Base-by-base conservation (phyloP, 2,329 filamentous ascomycete species). In the Dryadomyces sulphureus region DNA sequence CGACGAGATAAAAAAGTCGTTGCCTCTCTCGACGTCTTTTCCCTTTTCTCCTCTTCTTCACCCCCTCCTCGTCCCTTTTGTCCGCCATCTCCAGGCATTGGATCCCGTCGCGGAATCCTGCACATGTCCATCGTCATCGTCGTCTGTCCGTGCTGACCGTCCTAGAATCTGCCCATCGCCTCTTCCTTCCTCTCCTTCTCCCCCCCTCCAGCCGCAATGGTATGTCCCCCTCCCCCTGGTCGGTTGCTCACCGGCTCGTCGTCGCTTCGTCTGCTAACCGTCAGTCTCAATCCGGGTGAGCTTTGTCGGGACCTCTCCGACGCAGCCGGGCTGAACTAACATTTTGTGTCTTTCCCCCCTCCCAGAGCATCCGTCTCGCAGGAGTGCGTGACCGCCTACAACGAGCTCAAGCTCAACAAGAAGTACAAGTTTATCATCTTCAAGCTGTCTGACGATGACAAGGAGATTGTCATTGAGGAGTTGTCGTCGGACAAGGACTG, bases 371-470 rank as follows among this genome's bases (percentile, higher is more conserved):
- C 73, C 62, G 79, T 88, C 58, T 68, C 74, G 54, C 73, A 76
- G 61, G 82, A 89, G 49, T 88, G 83, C 75, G 76, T 78, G 62
- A 62, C 63, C 55, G 65, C 69, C 50, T 90, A 81, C 75, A 87
- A 89, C 66, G 81, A 89, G 56, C 75, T 90, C 55, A 90, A 90
- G 77, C 79, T 88, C 56, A 72, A 67, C 66, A 88, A 88, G 68
- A 79, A 77, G 70, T 73, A 78, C 70, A 89, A 87, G 69, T 93
- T 77, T 75, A 82, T 92, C 69, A 79, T 92, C 73, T 90, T 77
- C 80, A 87, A 88, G 75, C 78, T 92, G 62, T 81, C 79, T 54
- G 83, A 89, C 66, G 75, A 88, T 71, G 79, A 79, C 74, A 86
- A 81, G 67, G 66, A 86, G 67, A 87, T 92, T 62, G 79, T 84